Evolutionary conservation across 441 rosid species (phyloP), one percentile per base, ranked within the genome.

Genomic region (Populus hybrid): DNA sequence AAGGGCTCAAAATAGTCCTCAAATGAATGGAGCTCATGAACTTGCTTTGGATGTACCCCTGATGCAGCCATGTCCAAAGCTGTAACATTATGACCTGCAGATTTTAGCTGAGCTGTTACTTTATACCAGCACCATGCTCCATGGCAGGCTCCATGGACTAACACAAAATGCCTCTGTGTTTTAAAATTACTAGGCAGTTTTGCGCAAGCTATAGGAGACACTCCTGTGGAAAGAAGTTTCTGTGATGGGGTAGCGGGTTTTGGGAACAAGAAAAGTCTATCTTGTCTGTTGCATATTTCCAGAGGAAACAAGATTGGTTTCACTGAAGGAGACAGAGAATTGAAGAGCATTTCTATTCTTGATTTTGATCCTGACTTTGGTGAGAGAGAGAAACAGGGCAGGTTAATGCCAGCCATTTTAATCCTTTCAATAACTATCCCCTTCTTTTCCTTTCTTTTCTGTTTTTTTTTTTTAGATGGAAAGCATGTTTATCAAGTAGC

Each of bases 61-160:
- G 82, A 77, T 3, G 88, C 90, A 68, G 89, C 88, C 69, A 90
- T 68, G 67, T 92, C 94, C 4, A 89, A 18, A 7, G 88, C 80
- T 53, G 90, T 81, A 36, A 84, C 86, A 71, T 78, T 78, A 80
- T 84, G 82, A 26, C 94, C 91, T 1, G 83, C 73, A 18, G 84
- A 72, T 68, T 76, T 79, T 2, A 90, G 84, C 61, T 76, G 82
- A 71, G 89, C 68, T 64, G 76, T 78, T 24, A 88, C 86, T 82
- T 89, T 92, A 45, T 88, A 92, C 94, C 94, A 90, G 82, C 92
- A 87, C 94, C 93, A 90, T 26, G 85, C 93, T 70, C 94, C 92
- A 63, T 90, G 96, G 69, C 93, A 76, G 1, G 89, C 92, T 59
- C 90, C 92, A 81, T 87, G 93, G 61, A 87, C 82, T 50, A 92